phyloP scores from a whole-genome alignment of 1,139 yeast genomes.

The Yamadazyma epiphylla region DNA sequence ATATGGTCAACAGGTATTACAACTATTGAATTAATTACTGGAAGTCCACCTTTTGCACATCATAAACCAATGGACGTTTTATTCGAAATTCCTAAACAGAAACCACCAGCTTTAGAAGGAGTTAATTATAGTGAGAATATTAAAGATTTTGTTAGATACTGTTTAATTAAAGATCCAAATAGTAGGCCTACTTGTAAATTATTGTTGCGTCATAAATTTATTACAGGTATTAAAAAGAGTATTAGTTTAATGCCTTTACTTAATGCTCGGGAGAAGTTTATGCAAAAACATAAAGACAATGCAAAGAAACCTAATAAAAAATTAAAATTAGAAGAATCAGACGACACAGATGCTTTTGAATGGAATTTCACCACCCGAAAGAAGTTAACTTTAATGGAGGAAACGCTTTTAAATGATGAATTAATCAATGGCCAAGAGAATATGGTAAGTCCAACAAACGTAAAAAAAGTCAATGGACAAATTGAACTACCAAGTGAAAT shows the following conservation, averaged over 20 bases:
- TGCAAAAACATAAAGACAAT: constrained; percentile 9
- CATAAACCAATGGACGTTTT: constrained; percentile 74
- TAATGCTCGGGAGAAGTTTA: constrained; percentile 20
- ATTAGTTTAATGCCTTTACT: constrained; percentile 10
- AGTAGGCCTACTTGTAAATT: constrained; percentile 47
- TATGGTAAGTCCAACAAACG: too few species aligned
- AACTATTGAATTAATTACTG: constrained; percentile 68
- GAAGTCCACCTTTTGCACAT: constrained; percentile 67
- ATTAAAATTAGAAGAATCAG: constrained; percentile 7
- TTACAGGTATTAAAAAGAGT: constrained; percentile 18
- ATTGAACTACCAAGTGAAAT: too few species aligned
- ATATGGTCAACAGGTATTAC: constrained; percentile 90
- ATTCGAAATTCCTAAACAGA: constrained; percentile 63
- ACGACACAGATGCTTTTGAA: constrained; percentile 8
- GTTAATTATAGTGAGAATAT: constrained; percentile 43
- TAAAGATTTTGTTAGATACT: constrained; percentile 56
- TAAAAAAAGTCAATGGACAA: too few species aligned
- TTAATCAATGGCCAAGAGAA: too few species aligned
- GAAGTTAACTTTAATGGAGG: constrained; percentile 14
- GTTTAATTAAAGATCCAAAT: constrained; percentile 56
- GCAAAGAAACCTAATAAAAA: constrained; percentile 8
- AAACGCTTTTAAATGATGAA: constrained; percentile 7
- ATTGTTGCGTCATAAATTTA: constrained; percentile 45
- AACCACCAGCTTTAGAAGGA: constrained; percentile 60
- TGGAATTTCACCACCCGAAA: constrained; percentile 19